Percentiles rank a stretch among this genome's conserved stretches.
phyloP scores from a whole-genome alignment of 2,329 filamentous ascomycete species.

The Calonectria henricotiae region DNA sequence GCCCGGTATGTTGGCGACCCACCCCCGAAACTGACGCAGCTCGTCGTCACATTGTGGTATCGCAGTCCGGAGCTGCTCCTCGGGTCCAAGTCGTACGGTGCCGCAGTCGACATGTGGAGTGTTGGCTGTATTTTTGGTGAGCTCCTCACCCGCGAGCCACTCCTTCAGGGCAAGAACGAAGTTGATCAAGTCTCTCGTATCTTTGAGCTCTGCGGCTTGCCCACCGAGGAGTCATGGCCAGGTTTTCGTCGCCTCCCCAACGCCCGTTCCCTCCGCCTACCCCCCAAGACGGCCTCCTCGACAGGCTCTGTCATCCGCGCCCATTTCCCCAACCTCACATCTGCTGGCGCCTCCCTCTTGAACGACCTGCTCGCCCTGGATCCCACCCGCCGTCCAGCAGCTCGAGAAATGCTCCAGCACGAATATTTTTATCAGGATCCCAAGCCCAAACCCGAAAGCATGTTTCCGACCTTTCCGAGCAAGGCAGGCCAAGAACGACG shows the following conservation, averaged over 20 bases:
- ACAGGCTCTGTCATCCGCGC: constrained; percentile 76
- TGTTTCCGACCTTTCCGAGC: constrained; percentile 98
- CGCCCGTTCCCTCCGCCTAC: constrained; percentile 83
- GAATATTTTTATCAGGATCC: constrained; percentile 92
- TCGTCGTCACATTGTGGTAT: constrained; percentile 98
- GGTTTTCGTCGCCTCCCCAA: constrained; percentile 90
- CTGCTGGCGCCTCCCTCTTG: constrained; percentile 81
- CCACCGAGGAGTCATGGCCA: constrained; percentile 88
- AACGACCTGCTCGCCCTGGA: constrained; percentile 81
- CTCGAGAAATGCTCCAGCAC: constrained; percentile 82
- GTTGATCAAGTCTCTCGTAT: constrained; percentile 91
- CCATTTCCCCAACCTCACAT: constrained; percentile 86
- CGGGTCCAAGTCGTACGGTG: constrained; percentile 82
- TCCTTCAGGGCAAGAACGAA: constrained; percentile 92
- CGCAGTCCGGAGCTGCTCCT: constrained; percentile 92
- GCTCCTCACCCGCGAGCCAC: constrained; percentile 84
- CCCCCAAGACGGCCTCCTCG: constrained; percentile 66
- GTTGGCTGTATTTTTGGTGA: constrained; percentile 97
- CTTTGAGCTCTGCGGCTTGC: constrained; percentile 90
- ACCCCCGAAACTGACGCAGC: constrained; percentile 84
- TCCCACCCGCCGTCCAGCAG: constrained; percentile 79
- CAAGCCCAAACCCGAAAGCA: constrained; percentile 87
- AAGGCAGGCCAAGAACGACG: constrained; percentile 94
- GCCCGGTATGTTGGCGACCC: constrained; percentile 90
- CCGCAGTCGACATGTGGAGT: constrained; percentile 94